Evolutionary conservation across 148 eudicot species (phyloP), one percentile per base, ranked within the genome.

Genomic region (Camellia japonica): DNA sequence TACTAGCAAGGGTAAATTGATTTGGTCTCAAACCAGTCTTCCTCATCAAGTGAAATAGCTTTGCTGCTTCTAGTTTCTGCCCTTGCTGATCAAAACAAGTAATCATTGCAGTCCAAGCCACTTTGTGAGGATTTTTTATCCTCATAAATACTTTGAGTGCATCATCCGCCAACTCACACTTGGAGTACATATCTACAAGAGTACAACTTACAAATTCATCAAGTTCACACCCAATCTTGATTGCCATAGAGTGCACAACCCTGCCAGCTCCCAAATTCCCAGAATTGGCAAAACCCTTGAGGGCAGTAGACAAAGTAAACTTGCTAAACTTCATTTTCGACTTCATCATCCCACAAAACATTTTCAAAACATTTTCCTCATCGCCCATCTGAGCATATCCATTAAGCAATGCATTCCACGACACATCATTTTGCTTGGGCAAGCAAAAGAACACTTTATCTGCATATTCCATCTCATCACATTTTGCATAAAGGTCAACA

Each of bases 181-280:
- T 86, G 5, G 87, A 86, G 80, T 88, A 88, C 88, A 88, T 77
- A 78, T 86, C 80, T n/a, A 88, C 78, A 68, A 88, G 84, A 67
- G 84, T 84, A 78, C 84, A 86, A 73, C 86, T 82, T 10, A 86
- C 77, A 78, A 79, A 86, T 67, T 80, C 80, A 82, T 86, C 87
- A 58, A 56, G 73, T 69, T 88, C 88, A 78, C 79, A 74, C 47
- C 87, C 90, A 64, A 78, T 56, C 72, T 83, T 84, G 30, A 88
- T 75, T 38, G 73, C 82, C 77, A 84, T 65, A 63, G 82, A 74
- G 49, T 88, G 90, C 56, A 88, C 75, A 80, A 81, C 68, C 70
- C 65, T 79, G 42, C 88, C 90, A 38, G 82, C 78, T 69, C 42
- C 73, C n/a, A 88, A 30, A 30, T 30, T 30, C 38, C 38, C 38